Base-by-base conservation (phyloP, 306 rosid species). In the Adenanthera pavonina region DNA sequence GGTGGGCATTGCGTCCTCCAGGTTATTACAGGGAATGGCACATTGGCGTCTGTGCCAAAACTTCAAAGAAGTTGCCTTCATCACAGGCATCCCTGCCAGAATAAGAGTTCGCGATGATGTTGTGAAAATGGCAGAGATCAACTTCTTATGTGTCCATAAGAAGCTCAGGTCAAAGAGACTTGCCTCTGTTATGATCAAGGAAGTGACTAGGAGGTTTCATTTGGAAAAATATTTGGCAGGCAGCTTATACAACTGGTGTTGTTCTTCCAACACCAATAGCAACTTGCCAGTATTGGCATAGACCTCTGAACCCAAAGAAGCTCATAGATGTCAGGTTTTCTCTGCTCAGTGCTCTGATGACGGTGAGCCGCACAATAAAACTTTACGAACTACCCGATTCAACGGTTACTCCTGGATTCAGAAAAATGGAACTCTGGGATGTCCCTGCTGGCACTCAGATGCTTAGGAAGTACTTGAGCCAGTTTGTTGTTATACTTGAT, bases 251-350 rank as follows among this genome's bases (percentile, higher is more conserved):
- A 0, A 92, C 94, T 16, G 94, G 94, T 74, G 92, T 90, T 19
- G 94, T 90, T 83, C 86, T 90, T 84, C 92, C 94, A 30, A 90
- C 94, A 7, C 94, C 94, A 30, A 77, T 90, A 33, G 69, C 94
- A 10, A 90, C 94, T 74, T 90, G 92, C 74, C 94, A 88, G 76
- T 90, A 88, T 70, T 90, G 92, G 94, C 92, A 90, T 76, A 84
- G 94, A 75, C 88, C 94, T 48, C 83, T 90, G 81, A 88, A 90
- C 79, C 94, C 94, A 20, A 90, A 88, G 86, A 90, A 90, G 84
- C 92, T 90, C 30, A 90, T 90, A 76, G 94, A 90, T 77, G 94
- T 90, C 64, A 90, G 94, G 82, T 90, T 90, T 80, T 90, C 94
- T 6, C 85, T 92, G 80, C 92, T 90, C 25, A 92, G 94, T 62